phyloP scores from a whole-genome alignment of 805 yeast species.

The Zygosaccharomyces siamensis region DNA sequence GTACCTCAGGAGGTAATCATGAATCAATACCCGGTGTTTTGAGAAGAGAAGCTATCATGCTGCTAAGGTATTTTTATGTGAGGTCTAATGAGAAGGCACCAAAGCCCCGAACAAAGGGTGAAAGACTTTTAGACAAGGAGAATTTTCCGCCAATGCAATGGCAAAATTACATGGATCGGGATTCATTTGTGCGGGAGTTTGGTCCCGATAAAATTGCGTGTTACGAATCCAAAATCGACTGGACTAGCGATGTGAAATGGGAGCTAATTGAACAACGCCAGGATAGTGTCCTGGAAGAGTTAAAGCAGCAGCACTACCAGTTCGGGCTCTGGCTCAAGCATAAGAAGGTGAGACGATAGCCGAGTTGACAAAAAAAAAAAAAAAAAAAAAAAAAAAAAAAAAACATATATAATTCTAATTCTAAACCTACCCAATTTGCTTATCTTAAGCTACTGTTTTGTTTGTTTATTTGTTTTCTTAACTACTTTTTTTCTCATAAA shows the following conservation, averaged over 20 bases:
- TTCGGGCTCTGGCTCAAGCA: constrained; percentile 8
- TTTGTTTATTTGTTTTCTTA: background rate
- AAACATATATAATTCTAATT: background rate
- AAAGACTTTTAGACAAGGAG: constrained; percentile 52
- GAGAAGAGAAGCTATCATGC: constrained; percentile 75
- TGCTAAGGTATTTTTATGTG: constrained; percentile 78
- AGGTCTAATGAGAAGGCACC: constrained; percentile 87
- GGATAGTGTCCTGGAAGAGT: constrained; percentile 13
- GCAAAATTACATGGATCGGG: constrained; percentile 45
- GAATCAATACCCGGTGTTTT: constrained; percentile 59
- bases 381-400: constrained; percentile 2
- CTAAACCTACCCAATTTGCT: constrained; percentile 3
- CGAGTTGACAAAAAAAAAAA: background rate
- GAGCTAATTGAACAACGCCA: constrained; percentile 20
- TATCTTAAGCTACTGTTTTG: constrained; percentile 2
- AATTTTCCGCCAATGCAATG: constrained; percentile 60
- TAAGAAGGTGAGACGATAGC: constrained; percentile 14
- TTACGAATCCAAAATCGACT: constrained; percentile 19
- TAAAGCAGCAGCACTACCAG: constrained; percentile 11
- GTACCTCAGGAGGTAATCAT: constrained; percentile 15
- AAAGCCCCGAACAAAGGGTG: constrained; percentile 65
- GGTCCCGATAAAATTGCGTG: constrained; percentile 13
- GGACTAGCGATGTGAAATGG: constrained; percentile 25
- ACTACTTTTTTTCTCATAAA: constrained; percentile 13
- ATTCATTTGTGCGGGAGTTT: constrained; percentile 41